Evolutionary conservation across 768 basidiomycete genomes (phyloP), one percentile per base, ranked within the genome.

Genomic region (Podaxis sp.): DNA sequence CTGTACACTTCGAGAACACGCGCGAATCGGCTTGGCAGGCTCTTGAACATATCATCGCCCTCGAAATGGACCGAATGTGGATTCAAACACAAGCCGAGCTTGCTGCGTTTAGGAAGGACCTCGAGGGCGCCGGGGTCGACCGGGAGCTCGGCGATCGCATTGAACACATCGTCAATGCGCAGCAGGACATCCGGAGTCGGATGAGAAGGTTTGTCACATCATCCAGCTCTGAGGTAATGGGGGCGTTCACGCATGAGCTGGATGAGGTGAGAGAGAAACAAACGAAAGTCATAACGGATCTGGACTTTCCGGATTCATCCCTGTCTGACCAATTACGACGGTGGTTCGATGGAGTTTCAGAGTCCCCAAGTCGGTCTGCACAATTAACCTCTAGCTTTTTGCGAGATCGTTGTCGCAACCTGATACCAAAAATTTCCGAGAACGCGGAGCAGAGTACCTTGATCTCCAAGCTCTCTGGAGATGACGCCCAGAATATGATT

Each of bases 11-110:
- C 24, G 30, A 65, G 8, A 13, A 59, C 4, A 57, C 36, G 22
- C 59, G 63, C 15, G 24, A 55, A 15, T 30, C 52, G 7, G 66
- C 71, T 52, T 58, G 66, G 64, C 22, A 48, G 3, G 65, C 66
- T 22, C 42, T 69, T 24, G 49, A 64, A 0, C 42, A 49, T 15
- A 48, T 69, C 26, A 11, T 68, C 39, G 33, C 30, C n/a, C 19
- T 54, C 59, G 19, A 22, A 36, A n/a, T 15, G 40, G n/a, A 39
- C 24, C 1, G 24, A 55, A 5, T 51, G 60, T 26, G 59, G 64
- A 36, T 53, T 57, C 15, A 58, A 68, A 13, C 68, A 67, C 49
- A 52, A 57, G 33, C 66, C 46, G 46, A 58, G 30, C 57, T 58
- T 48, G 57, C 30, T 17, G 44, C 15, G 22, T 26, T 58, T 11